Evolutionary conservation across 306 rosid species (phyloP).

Genomic region (Geum urbanum): DNA sequence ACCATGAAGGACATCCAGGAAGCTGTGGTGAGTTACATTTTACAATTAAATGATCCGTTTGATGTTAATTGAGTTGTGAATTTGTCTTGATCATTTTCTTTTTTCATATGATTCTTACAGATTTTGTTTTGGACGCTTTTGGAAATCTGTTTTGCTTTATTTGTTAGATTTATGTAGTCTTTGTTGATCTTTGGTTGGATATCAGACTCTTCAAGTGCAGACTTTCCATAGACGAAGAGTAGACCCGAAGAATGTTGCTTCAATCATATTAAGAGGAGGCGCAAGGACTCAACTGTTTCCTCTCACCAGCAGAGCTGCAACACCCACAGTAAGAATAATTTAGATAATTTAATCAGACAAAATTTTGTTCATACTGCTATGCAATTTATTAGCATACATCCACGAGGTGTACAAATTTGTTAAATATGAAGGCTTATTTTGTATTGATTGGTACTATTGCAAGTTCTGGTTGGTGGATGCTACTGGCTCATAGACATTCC

Average conservation of each 20-base stretch:
- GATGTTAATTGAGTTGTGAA: not conserved
- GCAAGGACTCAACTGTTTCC: conserved; percentile 80
- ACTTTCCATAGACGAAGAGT: conserved; percentile 45
- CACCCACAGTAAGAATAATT: conserved; percentile 68
- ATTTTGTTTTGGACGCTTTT: conserved; percentile 10
- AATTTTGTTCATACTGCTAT: too few species aligned
- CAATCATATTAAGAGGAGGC: conserved; percentile 85
- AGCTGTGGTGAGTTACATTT: conserved; percentile 48
- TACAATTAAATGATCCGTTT: conserved; percentile 16
- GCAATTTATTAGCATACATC: too few species aligned
- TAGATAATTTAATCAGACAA: too few species aligned
- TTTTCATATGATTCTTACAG: not conserved
- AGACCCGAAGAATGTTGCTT: conserved; percentile 73
- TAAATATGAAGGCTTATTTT: too few species aligned
- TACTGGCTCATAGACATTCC: conserved; percentile 50
- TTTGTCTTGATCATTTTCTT: not conserved
- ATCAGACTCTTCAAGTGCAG: conserved; percentile 62
- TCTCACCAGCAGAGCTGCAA: conserved; percentile 71
- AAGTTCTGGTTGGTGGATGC: conserved; percentile 56
- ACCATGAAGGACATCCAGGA: conserved; percentile 50
- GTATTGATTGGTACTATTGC: too few species aligned
- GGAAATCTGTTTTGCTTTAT: not conserved
- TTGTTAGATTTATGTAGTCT: conserved; percentile 7
- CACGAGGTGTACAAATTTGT: too few species aligned
- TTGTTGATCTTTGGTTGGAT: conserved; percentile 21